A percentile compares a stretch with the other conserved stretches of the same genome.
These are phyloP conservation scores for Coffea canephora DNA, from an alignment of 257 asterid species.

Conservation along the genomic window DNA sequence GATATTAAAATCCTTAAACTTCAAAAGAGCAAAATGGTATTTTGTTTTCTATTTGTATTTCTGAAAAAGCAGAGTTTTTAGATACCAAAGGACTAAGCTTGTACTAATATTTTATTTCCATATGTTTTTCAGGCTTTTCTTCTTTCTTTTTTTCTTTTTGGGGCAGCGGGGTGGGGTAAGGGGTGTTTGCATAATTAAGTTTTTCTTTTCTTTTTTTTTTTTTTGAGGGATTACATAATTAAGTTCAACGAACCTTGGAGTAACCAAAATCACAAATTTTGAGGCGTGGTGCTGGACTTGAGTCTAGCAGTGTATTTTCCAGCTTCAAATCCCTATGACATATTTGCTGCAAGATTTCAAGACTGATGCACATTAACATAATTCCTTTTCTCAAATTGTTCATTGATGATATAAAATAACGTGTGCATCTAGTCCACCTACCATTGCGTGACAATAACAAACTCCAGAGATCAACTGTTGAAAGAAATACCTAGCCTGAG, in stretches of 20 bases:
- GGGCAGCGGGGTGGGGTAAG: too few relatives aligned
- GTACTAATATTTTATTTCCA: too few relatives aligned
- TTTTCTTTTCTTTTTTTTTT: neutral
- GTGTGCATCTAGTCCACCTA: neutral
- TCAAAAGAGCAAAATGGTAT: too few relatives aligned
- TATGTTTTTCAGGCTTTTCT: too few relatives aligned
- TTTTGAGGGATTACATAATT: neutral
- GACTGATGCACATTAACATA: neutral
- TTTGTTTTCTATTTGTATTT: too few relatives aligned
- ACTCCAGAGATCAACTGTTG: constrained; percentile 46
- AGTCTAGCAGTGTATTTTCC: constrained; percentile 40
- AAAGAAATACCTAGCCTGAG: constrained; percentile 45
- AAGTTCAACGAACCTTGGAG: constrained; percentile 28
- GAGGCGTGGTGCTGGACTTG: constrained; percentile 40
- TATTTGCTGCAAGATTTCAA: constrained; percentile 29
- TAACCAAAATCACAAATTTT: constrained; percentile 44
- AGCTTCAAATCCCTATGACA: constrained; percentile 43
- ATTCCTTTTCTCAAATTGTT: neutral
- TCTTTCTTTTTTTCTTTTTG: neutral
- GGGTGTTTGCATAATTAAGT: too few relatives aligned
- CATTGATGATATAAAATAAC: too few relatives aligned
- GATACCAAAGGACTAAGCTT: too few relatives aligned
- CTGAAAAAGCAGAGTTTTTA: too few relatives aligned
- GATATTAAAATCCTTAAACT: too few relatives aligned
- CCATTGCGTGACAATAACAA: constrained; percentile 39